Evolutionary conservation across 106 monocot species (phyloP).

Genomic region (Platanthera guangdongensis): DNA sequence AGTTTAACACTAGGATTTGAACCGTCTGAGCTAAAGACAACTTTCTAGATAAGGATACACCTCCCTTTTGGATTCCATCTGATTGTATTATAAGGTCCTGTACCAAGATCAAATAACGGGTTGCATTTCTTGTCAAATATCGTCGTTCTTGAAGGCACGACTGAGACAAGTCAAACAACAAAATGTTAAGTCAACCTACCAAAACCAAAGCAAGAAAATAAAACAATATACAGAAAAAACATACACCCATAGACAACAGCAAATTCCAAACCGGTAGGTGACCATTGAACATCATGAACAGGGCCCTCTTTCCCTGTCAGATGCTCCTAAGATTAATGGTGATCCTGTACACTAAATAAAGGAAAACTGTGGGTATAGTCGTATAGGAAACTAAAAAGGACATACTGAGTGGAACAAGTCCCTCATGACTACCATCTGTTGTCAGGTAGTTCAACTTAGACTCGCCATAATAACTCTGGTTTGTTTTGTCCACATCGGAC

Average conservation of each 20-base stretch:
- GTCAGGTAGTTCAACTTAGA: constrained; percentile 90
- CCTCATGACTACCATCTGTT: constrained; percentile 80
- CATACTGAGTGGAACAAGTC: constrained; percentile 81
- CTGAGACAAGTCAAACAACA: constrained; percentile 36
- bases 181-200: constrained; percentile 3
- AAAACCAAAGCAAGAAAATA: not conserved
- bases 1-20: not conserved
- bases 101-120: constrained; percentile 75
- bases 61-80: constrained; percentile 94
- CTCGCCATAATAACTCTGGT: constrained; percentile 99
- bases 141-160: constrained; percentile 91
- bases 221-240: constrained; percentile 2
- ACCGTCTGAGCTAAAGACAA: not conserved
- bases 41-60: constrained; percentile 69
- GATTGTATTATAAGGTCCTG: constrained; percentile 90
- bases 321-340: constrained; percentile 5
- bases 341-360: not conserved
- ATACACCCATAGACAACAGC: constrained; percentile 98
- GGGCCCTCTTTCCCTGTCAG: constrained; percentile 84
- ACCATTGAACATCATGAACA: constrained; percentile 99
- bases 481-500: constrained; percentile 91
- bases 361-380: not conserved
- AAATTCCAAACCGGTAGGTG: constrained; percentile 71
- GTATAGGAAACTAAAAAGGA: not conserved
- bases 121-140: constrained; percentile 84